Conservation (phyloP, 1,139 yeast genomes). For the Meyerozyma carpophila region DNA sequence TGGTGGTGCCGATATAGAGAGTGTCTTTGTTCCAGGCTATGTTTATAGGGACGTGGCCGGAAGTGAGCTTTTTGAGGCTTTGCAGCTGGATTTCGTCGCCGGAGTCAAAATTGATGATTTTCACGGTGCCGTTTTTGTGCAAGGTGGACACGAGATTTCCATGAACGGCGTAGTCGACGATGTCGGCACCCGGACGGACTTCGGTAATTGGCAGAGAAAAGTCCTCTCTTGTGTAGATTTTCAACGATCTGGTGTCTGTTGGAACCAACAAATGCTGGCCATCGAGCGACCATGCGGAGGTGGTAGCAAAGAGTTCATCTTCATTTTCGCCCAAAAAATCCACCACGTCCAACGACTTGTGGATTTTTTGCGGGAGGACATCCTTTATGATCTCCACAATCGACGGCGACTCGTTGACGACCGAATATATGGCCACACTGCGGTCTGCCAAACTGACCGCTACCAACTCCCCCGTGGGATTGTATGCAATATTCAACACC, state of each 20-base stretch:
- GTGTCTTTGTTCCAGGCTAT: slow-evolving; percentile 20
- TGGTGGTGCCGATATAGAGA: slow-evolving; percentile 47
- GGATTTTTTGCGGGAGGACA: slow-evolving; percentile 29
- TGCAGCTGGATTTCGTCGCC: slow-evolving; percentile 14
- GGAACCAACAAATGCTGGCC: slow-evolving; percentile 65
- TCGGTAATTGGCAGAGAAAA: slow-evolving; percentile 15
- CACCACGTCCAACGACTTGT: slow-evolving; percentile 32
- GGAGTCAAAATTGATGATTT: slow-evolving; percentile 46
- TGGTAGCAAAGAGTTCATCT: slow-evolving; percentile 33
- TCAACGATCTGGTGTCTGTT: slow-evolving; percentile 29
- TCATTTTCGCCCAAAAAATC: slow-evolving; percentile 33
- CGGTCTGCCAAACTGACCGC: slow-evolving; percentile 64
- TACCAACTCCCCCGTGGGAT: slow-evolving; percentile 52
- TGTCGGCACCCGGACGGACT: slow-evolving; percentile 7
- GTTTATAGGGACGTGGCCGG: slow-evolving; percentile 13
- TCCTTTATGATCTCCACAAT: slow-evolving; percentile 37
- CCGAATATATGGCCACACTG: slow-evolving; percentile 56
- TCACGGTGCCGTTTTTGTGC: slow-evolving; percentile 40
- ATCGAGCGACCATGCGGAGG: slow-evolving; percentile 32
- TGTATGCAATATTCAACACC: slow-evolving; percentile 57
- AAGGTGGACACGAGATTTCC: slow-evolving; percentile 57
- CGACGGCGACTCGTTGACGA: slow-evolving; percentile 38
- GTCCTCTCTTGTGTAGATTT: slow-evolving; percentile 31
- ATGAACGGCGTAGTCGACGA: slow-evolving; percentile 54
- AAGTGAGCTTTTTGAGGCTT: slow-evolving; percentile 13